Evolutionary conservation across 371 early-diverging fungal genomes (phyloP).

Genomic region (Entomophthora muscae): DNA sequence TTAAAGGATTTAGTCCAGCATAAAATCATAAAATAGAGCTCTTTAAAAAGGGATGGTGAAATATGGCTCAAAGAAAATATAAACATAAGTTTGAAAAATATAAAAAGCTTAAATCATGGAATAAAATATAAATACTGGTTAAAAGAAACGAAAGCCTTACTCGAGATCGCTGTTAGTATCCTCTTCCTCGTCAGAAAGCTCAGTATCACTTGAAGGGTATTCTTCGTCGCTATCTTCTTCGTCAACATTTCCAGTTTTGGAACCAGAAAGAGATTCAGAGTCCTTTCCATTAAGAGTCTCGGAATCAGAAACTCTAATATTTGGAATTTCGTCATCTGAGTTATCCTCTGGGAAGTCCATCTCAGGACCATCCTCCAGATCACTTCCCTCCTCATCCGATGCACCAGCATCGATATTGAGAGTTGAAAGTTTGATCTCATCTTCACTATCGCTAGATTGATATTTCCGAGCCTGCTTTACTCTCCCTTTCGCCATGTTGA

Average conservation of each 20-base stretch:
- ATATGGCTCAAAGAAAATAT: too few relatives aligned
- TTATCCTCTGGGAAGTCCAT: not conserved
- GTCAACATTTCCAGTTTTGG: not conserved
- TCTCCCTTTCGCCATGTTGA: not conserved
- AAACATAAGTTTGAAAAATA: too few relatives aligned
- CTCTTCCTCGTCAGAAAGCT: not conserved
- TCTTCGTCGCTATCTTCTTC: not conserved
- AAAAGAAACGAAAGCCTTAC: not conserved
- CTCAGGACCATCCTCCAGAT: slow-evolving; percentile 2
- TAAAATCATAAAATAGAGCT: too few relatives aligned
- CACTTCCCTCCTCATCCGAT: not conserved
- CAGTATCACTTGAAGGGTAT: not conserved
- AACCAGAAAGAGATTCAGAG: not conserved
- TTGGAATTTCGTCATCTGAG: not conserved
- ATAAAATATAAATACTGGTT: too few relatives aligned
- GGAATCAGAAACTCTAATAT: not conserved
- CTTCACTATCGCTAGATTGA: not conserved
- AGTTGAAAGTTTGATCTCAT: not conserved
- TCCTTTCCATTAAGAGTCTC: not conserved
- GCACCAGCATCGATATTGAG: not conserved
- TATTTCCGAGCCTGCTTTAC: not conserved
- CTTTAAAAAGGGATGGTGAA: too few relatives aligned
- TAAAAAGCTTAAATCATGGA: too few relatives aligned
- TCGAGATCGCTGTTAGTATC: not conserved
- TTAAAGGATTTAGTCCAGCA: too few relatives aligned